Conservation (phyloP, 179 eudicot species). For the Beta lomatogona region DNA sequence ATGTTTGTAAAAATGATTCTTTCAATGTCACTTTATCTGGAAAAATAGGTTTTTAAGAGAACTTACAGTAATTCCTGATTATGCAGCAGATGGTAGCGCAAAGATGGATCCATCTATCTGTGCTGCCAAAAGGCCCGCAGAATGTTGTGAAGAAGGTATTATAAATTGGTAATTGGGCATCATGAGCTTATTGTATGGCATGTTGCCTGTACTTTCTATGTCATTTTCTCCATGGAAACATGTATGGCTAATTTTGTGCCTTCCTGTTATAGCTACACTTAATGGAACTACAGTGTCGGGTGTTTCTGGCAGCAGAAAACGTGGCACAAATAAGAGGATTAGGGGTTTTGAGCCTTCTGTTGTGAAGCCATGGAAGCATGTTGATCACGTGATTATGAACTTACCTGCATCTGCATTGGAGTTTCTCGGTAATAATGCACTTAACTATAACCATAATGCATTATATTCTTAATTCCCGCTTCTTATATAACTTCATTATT, state of each 20-base stretch:
- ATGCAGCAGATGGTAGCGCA: slow-evolving; percentile 24
- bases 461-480: not conserved
- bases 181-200: not conserved
- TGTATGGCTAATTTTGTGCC: slow-evolving; percentile 2
- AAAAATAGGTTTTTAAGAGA: slow-evolving; percentile 31
- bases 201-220: not conserved
- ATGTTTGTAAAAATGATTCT: not conserved
- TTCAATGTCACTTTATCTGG: slow-evolving; percentile 24
- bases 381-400: slow-evolving; percentile 93
- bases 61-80: slow-evolving; percentile 25
- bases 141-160: slow-evolving; percentile 48
- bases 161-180: not conserved
- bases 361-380: slow-evolving; percentile 86
- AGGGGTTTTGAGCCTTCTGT: slow-evolving; percentile 44
- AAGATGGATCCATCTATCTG: slow-evolving; percentile 34
- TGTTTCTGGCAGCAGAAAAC: slow-evolving; percentile 41
- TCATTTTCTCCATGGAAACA: not conserved
- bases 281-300: slow-evolving; percentile 34
- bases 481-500: not conserved
- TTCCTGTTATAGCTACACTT: slow-evolving; percentile 34
- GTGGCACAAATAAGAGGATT: slow-evolving; percentile 52
- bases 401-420: slow-evolving; percentile 94
- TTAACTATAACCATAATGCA: not conserved
- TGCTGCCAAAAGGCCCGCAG: slow-evolving; percentile 64
- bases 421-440: slow-evolving; percentile 65